Evolutionary conservation across 2,329 filamentous ascomycete genomes (phyloP), one percentile per base, ranked within the genome.

Genomic region (Calonectria henricotiae): DNA sequence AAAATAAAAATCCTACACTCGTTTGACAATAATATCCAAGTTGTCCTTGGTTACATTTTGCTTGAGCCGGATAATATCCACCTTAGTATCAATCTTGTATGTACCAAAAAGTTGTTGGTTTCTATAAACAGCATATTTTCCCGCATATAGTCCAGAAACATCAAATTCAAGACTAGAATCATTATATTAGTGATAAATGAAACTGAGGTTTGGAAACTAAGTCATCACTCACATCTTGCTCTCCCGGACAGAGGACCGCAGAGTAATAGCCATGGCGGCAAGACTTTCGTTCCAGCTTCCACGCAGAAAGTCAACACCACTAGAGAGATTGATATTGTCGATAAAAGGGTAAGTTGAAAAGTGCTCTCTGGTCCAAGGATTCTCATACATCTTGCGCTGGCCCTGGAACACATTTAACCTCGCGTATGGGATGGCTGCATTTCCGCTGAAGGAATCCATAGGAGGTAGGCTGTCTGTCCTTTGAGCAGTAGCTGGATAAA

Each of bases 211-310:
- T 15, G 7, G 23, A 49, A 49, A 49, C 13, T 30, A 12, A 7
- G 5, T 15, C 11, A 27, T 6, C 30, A 30, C 25, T 49, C 25
- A 49, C 46, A 7, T 17, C 25, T 27, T 49, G 46, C 12, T 49
- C 12, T 27, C 46, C 2, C 12, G 2, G 11, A 9, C 5, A 30
- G 25, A 49, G 9, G 46, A 49, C 25, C 46, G 46, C 46, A 49
- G 15, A 30, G 46, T 49, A 30, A 49, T 15, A 7, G 23, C 46
- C 46, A 49, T 49, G 25, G 46, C 46, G 6, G 12, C 23, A 30
- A 49, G 46, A 12, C 47, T 51, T 23, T 46, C 47, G 11, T 51
- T 30, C 47, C 47, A 51, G 25, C 25, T 51, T 30, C 25, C 47
- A n/a, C 47, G 47, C 25, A 51, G 4, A 30, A 51, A 51, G 15